Base-by-base conservation (phyloP, 2,329 filamentous ascomycete species). In the Anthostomella pinea region DNA sequence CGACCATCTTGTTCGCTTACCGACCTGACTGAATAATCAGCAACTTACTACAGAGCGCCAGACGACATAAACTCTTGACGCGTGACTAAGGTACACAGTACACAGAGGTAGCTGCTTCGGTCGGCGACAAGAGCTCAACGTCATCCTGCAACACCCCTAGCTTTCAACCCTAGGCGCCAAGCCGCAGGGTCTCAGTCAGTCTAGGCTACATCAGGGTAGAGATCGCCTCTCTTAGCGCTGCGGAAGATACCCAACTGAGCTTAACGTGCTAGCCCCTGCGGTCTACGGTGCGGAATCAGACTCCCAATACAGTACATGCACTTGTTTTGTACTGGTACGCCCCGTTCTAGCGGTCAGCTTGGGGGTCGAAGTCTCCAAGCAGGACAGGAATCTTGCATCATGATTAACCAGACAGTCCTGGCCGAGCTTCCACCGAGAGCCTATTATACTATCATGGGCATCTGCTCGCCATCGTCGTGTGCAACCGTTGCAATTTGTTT, bases 351-450 rank as follows among this genome's bases (percentile, higher is more conserved):
- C 53, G 53, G 53, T 56, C 53, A 56, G 42, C 41, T 23, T 17
- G 41, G 30, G 43, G 39, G 42, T 43, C 38, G 40, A 39, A 21
- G 38, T 41, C 39, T 38, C 22, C 44, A 46, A 49, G 48, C n/a
- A n/a, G n/a, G n/a, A n/a, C 38, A 44, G 46, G 37, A 53, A 49
- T 52, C 46, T 53, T 55, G 49, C 49, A 54, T 56, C 51, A 51
- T 54, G 34, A 46, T n/a, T n/a, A n/a, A n/a, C n/a, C 49, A 47
- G 50, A 43, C 49, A 47, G 50, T 49, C 51, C 46, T 52, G 55
- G 46, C 55, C 55, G 55, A 58, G 48, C 52, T 58, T 57, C 48
- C 46, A 53, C 55, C 55, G 55, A 58, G 45, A 43, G n/a, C n/a
- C n/a, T n/a, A 41, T 50, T 31, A n/a, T n/a, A n/a, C n/a, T n/a